Percentiles rank a stretch among this genome's conserved stretches.
These are phyloP conservation scores for Candida berthetii DNA, from an alignment of 805 yeast species.

Conservation along the genomic window DNA sequence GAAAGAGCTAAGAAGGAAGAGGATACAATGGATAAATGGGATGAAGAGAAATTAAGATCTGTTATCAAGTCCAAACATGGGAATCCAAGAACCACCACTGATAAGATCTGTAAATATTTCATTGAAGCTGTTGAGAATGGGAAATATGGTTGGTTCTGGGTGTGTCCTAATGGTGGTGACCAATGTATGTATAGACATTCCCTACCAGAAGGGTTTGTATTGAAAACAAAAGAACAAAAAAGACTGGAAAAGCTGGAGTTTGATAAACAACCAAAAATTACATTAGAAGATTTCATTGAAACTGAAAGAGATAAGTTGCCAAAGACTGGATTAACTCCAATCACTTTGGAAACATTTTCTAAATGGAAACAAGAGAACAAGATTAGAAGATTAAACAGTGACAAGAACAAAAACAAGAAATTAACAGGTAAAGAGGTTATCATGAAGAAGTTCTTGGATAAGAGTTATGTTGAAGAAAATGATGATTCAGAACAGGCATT, in stretches of 20 bases:
- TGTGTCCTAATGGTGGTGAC: slow-evolving; percentile 90
- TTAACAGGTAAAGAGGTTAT: slow-evolving; percentile 68
- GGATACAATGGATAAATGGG: slow-evolving; percentile 96
- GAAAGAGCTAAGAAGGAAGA: slow-evolving; percentile 61
- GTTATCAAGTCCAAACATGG: slow-evolving; percentile 93
- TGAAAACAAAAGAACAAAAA: slow-evolving; percentile 95
- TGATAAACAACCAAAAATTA: slow-evolving; percentile 81
- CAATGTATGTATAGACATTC: slow-evolving; percentile 94
- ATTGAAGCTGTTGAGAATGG: slow-evolving; percentile 96
- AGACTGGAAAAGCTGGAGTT: slow-evolving; percentile 80
- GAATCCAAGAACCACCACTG: slow-evolving; percentile 89
- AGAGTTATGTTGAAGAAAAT: slow-evolving; percentile 44
- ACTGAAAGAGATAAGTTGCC: slow-evolving; percentile 86
- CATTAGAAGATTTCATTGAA: slow-evolving; percentile 93
- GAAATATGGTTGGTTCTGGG: slow-evolving; percentile 99
- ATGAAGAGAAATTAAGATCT: slow-evolving; percentile 85
- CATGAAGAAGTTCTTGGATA: slow-evolving; percentile 52
- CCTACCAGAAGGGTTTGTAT: slow-evolving; percentile 92
- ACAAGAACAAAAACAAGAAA: slow-evolving; percentile 37
- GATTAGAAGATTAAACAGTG: slow-evolving; percentile 44
- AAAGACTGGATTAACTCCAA: slow-evolving; percentile 69
- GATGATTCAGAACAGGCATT: slow-evolving; percentile 32
- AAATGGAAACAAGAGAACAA: slow-evolving; percentile 77
- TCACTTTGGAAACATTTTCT: slow-evolving; percentile 72
- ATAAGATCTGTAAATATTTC: slow-evolving; percentile 87